Base-by-base conservation (phyloP, 2,329 filamentous ascomycete genomes). In the Fonsecaea pedrosoi region DNA sequence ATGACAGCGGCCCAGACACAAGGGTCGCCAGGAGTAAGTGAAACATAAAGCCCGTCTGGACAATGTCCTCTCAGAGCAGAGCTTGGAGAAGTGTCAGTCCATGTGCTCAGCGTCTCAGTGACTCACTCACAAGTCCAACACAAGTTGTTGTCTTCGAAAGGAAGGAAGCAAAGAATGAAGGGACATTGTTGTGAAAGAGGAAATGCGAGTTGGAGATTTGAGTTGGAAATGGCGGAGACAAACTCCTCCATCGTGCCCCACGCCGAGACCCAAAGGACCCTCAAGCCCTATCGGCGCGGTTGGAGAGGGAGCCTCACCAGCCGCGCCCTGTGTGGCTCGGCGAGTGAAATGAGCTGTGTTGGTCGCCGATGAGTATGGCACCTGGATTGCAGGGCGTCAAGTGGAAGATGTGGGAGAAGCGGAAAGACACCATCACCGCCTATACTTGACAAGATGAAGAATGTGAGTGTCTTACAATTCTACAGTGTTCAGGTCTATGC, bases 1-100 rank as follows among this genome's bases (percentile, higher is more conserved):
- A 98, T 83, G 21, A 96, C 91, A n/a, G 92, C 94, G 37, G 89
- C 90, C 94, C 94, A 98, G 57, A 93, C 81, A 15, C 88, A 88
- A 18, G 92, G 88, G 75, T 97, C 90, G 30, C 90, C 91, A 0
- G 92, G 92, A 34, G 90, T 91, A 67, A 97, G 85, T 77, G 87
- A 92, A 78, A 97, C 87, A 79, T 95, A 97, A 69, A 97, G 85
- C 61, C 95, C 94, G 64, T 92, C 88, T 1, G 94, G 94, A 77
- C 91, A 93, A 66, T 90, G 89, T 80, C 92, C 87, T 78, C 91
- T 93, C 73, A 97, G 84, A 68, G 91, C 91, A 68, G 91, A 86
- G 79, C 92, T 96, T 78, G 69, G 25, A 18, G 56, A 15, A 54
- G 34, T 58, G 62, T 69, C 62, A 71, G 68, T 60, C 58, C 55